A percentile compares a stretch with the other conserved stretches of the same genome.
Evolutionary conservation across 768 basidiomycete species (phyloP).

Genomic region (Rhizopogon vesiculosus): DNA sequence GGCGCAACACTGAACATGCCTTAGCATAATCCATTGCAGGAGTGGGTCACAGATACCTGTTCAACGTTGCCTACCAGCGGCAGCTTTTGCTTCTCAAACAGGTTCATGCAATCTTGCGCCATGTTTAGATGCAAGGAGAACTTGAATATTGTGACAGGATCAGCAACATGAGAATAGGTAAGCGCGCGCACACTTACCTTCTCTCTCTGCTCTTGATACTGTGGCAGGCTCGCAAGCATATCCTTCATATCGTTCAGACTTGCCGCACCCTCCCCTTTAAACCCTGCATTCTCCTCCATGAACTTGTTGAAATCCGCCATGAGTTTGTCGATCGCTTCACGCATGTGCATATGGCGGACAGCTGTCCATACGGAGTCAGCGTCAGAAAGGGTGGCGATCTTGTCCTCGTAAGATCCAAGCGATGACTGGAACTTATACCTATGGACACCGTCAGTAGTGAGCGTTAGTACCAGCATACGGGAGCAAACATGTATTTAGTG

Average conservation of each 20-base stretch:
- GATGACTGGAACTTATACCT: slow-evolving; percentile 96
- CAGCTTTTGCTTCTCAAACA: slow-evolving; percentile 87
- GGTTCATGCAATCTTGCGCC: slow-evolving; percentile 95
- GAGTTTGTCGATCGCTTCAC: slow-evolving; percentile 94
- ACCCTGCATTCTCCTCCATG: slow-evolving; percentile 89
- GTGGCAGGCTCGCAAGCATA: slow-evolving; percentile 92
- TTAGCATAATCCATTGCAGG: neutral
- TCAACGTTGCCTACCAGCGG: slow-evolving; percentile 83
- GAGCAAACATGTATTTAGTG: slow-evolving; percentile 76
- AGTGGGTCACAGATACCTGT: slow-evolving; percentile 48
- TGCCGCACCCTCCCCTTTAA: slow-evolving; percentile 86
- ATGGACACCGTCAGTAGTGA: neutral
- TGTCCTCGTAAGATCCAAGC: slow-evolving; percentile 80
- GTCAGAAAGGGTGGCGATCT: slow-evolving; percentile 82
- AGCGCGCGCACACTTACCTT: slow-evolving; percentile 47
- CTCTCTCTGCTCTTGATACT: slow-evolving; percentile 93
- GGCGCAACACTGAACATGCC: slow-evolving; percentile 71
- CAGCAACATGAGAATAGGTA: neutral
- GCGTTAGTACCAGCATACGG: slow-evolving; percentile 2
- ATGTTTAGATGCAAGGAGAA: slow-evolving; percentile 96
- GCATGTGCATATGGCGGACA: slow-evolving; percentile 97
- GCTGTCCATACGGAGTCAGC: slow-evolving; percentile 87
- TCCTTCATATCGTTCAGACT: slow-evolving; percentile 98
- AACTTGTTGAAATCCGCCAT: slow-evolving; percentile 97
- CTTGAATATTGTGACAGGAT: slow-evolving; percentile 33